Conservation (phyloP, 2,329 filamentous ascomycete species). For the Talaromyces marneffei region DNA sequence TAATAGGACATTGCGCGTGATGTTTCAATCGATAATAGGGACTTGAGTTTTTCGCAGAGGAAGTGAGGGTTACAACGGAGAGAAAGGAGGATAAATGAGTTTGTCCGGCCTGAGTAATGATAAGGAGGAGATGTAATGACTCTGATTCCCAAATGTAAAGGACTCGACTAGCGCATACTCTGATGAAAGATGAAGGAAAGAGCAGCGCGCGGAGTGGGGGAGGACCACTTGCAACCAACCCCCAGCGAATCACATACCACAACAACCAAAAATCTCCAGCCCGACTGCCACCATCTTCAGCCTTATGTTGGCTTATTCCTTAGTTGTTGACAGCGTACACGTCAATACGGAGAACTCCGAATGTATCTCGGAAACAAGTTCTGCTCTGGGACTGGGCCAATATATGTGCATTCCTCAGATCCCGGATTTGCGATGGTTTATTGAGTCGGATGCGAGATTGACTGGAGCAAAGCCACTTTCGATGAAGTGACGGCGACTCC, state of each 20-base stretch:
- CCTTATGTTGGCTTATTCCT: background rate
- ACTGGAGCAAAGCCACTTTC: background rate
- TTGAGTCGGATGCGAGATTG: background rate
- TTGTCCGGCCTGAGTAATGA: background rate
- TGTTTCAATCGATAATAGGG: background rate
- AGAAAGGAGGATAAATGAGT: background rate
- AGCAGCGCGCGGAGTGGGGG: constrained; percentile 5
- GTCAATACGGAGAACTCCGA: background rate
- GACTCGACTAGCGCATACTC: background rate
- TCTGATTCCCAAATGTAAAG: background rate
- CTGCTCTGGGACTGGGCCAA: background rate
- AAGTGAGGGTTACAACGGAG: background rate
- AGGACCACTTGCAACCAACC: background rate
- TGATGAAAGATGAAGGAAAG: background rate
- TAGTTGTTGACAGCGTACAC: background rate
- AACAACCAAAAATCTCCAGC: background rate
- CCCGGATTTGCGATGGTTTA: too few relatives aligned
- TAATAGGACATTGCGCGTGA: constrained; percentile 55
- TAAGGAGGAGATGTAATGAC: background rate
- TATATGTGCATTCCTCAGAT: background rate
- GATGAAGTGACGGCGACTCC: background rate
- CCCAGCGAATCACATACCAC: background rate
- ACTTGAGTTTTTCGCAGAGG: background rate
- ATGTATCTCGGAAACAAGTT: background rate
- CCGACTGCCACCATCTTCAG: background rate